Conservation (phyloP, 768 basidiomycete species). For the Rubroboletus satanas region DNA sequence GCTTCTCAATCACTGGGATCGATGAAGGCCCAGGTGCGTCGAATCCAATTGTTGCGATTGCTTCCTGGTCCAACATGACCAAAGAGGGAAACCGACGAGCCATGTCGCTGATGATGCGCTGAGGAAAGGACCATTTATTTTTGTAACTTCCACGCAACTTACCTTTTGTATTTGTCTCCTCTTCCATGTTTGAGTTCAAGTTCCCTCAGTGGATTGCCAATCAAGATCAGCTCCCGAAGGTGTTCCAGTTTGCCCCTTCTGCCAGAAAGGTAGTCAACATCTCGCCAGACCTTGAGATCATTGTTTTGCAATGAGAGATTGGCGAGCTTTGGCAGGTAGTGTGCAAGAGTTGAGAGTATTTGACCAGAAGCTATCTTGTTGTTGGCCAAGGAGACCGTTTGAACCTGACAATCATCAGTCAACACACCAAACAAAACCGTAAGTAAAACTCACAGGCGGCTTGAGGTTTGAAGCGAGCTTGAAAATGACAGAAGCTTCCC, state of each 20-base stretch:
- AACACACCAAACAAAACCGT: neutral
- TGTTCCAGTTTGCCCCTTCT: conserved; percentile 54
- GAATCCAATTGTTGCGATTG: conserved; percentile 73
- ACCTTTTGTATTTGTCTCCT: conserved; percentile 69
- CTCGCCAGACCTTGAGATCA: conserved; percentile 61
- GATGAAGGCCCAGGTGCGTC: conserved; percentile 61
- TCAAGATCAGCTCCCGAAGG: conserved; percentile 68
- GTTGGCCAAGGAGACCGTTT: conserved; percentile 83
- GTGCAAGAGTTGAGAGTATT: conserved; percentile 56
- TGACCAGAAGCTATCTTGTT: conserved; percentile 62
- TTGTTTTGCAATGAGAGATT: conserved; percentile 83
- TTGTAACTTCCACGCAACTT: conserved; percentile 18
- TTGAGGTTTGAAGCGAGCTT: conserved; percentile 78
- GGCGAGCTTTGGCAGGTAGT: conserved; percentile 74
- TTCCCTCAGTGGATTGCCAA: conserved; percentile 73
- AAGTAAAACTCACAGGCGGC: conserved; percentile 52
- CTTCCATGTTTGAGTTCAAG: conserved; percentile 53
- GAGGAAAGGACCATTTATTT: neutral
- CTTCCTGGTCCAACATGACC: conserved; percentile 78
- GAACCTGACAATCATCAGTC: conserved; percentile 41
- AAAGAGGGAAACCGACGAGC: conserved; percentile 76
- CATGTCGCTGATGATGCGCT: conserved; percentile 56
- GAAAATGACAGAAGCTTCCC: conserved; percentile 81
- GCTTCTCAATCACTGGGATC: conserved; percentile 33
- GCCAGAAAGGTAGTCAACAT: conserved; percentile 62